Evolutionary conservation across 108 stramenopile species (phyloP).

Genomic region (Phaeodactylum tricornutum): DNA sequence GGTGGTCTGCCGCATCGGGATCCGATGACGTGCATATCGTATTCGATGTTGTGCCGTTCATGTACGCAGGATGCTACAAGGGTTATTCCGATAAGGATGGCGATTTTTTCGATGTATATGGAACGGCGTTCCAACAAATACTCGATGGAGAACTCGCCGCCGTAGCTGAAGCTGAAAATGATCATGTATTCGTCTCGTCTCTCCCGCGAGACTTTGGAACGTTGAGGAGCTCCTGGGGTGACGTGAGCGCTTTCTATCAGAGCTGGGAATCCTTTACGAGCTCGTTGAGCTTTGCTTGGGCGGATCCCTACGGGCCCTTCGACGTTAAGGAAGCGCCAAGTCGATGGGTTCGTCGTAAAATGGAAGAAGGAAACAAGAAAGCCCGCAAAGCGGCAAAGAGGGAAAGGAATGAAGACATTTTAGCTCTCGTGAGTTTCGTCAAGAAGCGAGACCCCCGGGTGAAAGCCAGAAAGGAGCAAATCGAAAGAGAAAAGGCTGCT

Average conservation of each 20-base stretch:
- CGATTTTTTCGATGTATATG: conserved; percentile 54
- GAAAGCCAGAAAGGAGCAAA: conserved; percentile 26
- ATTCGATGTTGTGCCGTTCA: conserved; percentile 66
- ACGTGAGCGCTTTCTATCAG: conserved; percentile 56
- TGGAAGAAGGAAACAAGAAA: conserved; percentile 85
- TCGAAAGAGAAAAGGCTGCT: conserved; percentile 34
- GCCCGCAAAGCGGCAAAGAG: conserved; percentile 56
- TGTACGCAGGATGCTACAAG: conserved; percentile 54
- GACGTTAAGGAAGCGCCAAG: conserved; percentile 59
- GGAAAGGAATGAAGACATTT: conserved; percentile 61
- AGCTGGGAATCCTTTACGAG: conserved; percentile 72
- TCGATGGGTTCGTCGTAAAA: conserved; percentile 63
- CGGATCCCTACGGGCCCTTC: conserved; percentile 68
- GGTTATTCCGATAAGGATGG: conserved; percentile 54
- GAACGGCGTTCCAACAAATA: conserved; percentile 50
- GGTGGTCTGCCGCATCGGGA: conserved; percentile 22
- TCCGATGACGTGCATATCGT: conserved; percentile 41
- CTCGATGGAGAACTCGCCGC: conserved; percentile 36
- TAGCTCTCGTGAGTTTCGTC: conserved; percentile 66
- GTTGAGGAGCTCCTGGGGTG: conserved; percentile 35
- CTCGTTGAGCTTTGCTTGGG: conserved; percentile 73
- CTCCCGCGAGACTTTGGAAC: conserved; percentile 52
- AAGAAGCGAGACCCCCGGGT: conserved; percentile 83
- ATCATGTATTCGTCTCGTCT: conserved; percentile 20
- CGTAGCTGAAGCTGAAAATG: conserved; percentile 21